Evolutionary conservation across 108 stramenopile species (phyloP).

Genomic region (Nitzschia palea): DNA sequence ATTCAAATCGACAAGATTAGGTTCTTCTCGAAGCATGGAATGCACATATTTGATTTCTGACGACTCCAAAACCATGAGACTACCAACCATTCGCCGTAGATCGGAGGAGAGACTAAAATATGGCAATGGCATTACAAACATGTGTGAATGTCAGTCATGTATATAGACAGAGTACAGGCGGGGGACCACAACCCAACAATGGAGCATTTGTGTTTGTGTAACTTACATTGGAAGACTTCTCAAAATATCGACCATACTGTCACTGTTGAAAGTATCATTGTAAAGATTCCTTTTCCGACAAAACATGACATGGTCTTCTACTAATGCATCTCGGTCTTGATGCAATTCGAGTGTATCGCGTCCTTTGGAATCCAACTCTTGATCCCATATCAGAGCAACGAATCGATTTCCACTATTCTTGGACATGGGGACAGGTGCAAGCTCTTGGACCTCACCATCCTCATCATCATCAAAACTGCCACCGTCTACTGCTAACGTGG

Average conservation of each 20-base stretch:
- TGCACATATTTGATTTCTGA: slow-evolving; percentile 60
- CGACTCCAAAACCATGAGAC: slow-evolving; percentile 77
- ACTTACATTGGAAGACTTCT: slow-evolving; percentile 84
- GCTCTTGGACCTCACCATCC: slow-evolving; percentile 50
- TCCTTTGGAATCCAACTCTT: slow-evolving; percentile 41
- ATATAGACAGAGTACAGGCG: too few relatives aligned
- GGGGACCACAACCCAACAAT: too few relatives aligned
- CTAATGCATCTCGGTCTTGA: slow-evolving; percentile 56
- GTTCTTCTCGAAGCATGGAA: slow-evolving; percentile 64
- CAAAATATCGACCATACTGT: slow-evolving; percentile 82
- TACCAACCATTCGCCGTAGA: slow-evolving; percentile 68
- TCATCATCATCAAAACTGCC: slow-evolving; percentile 29
- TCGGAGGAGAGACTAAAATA: slow-evolving; percentile 68
- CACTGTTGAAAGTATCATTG: slow-evolving; percentile 83
- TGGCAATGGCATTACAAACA: not conserved
- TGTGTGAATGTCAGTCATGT: too few relatives aligned
- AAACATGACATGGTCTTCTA: slow-evolving; percentile 87
- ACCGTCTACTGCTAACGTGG: slow-evolving; percentile 12
- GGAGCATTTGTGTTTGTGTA: not conserved
- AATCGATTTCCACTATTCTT: slow-evolving; percentile 84
- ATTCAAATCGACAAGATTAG: slow-evolving; percentile 57
- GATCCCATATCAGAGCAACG: slow-evolving; percentile 70
- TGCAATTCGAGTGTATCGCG: slow-evolving; percentile 63
- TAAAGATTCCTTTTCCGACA: slow-evolving; percentile 84
- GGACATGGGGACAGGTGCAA: slow-evolving; percentile 72